Base-by-base conservation (phyloP, 306 rosid genomes). In the Urtica urens region DNA sequence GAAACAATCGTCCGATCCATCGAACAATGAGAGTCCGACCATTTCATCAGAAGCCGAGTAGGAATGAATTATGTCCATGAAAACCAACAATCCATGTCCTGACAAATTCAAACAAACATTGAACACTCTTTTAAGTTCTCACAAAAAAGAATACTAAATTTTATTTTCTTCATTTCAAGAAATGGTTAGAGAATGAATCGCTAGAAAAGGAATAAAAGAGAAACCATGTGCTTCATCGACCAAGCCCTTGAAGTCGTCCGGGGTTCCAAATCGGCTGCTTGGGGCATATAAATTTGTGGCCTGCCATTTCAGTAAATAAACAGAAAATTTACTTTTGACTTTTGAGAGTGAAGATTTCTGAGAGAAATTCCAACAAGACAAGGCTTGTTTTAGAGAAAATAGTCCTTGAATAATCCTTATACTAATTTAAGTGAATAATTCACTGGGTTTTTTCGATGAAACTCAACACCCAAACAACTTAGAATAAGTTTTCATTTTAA, bases 201-300 rank as follows among this genome's bases (percentile, higher is more conserved):
- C n/a, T n/a, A n/a, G n/a, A n/a, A n/a, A n/a, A n/a, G n/a, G n/a
- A n/a, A n/a, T n/a, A n/a, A n/a, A n/a, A n/a, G n/a, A n/a, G n/a
- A n/a, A 55, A 87, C 97, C 97, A 60, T 90, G 97, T 50, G 97
- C 93, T 68, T 81, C 97, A 68, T 90, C 97, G 71, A 90, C 93
- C 71, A 90, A 68, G 54, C 74, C 87, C 87, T 90, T 90, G 76
- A 90, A 90, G 57, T 90, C 95, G 38, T 90, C 93, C 40, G 97
- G 97, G 54, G 93, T 81, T 42, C 97, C 97, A 71, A 65, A 90
- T 64, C 93, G 81, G 67, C 97, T 84, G 69, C 97, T 90, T 58
- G 72, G 80, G 41, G 97, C 97, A 74, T 28, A 84, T 25, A 74
- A 74, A 60, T 90, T 90, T 30, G 97, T 84, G 57, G 80, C 97